Conservation (phyloP, 768 basidiomycete species). For the Leccinum subtestaceum region DNA sequence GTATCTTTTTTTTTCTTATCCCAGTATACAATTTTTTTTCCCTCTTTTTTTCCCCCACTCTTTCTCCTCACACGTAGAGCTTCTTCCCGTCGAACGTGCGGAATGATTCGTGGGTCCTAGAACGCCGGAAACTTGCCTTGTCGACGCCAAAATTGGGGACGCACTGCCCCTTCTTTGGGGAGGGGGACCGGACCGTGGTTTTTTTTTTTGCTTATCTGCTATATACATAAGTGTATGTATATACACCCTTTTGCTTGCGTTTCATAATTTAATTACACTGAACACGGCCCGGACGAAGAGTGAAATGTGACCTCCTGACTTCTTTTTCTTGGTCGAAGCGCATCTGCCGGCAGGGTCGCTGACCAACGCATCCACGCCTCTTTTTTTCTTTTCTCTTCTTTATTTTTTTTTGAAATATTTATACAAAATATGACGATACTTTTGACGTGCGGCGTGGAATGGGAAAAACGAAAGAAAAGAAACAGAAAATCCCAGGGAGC, state of each 20-base stretch:
- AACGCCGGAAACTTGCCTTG: background rate
- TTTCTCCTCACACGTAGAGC: background rate
- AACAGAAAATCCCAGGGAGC: background rate
- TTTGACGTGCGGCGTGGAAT: constrained; percentile 4
- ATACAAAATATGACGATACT: constrained; percentile 8
- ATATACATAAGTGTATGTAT: background rate
- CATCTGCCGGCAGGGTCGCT: constrained; percentile 15
- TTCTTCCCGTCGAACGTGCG: background rate
- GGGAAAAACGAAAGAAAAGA: background rate
- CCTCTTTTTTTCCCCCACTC: background rate
- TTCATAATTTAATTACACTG: constrained; percentile 8
- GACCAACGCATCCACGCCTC: background rate
- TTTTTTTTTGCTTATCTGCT: background rate
- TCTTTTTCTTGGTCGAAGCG: constrained; percentile 1
- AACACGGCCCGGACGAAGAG: background rate
- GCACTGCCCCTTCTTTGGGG: background rate
- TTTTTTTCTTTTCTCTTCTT: background rate
- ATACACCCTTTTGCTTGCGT: background rate
- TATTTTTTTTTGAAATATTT: background rate
- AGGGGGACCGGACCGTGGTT: background rate
- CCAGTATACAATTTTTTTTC: background rate
- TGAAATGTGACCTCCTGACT: constrained; percentile 2
- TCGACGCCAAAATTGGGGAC: background rate
- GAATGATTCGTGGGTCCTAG: background rate
- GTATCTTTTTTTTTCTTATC: background rate